Evolutionary conservation across 2,329 filamentous ascomycete genomes (phyloP), one percentile per base, ranked within the genome.

Genomic region (Calonectria pseudoreteaudii): DNA sequence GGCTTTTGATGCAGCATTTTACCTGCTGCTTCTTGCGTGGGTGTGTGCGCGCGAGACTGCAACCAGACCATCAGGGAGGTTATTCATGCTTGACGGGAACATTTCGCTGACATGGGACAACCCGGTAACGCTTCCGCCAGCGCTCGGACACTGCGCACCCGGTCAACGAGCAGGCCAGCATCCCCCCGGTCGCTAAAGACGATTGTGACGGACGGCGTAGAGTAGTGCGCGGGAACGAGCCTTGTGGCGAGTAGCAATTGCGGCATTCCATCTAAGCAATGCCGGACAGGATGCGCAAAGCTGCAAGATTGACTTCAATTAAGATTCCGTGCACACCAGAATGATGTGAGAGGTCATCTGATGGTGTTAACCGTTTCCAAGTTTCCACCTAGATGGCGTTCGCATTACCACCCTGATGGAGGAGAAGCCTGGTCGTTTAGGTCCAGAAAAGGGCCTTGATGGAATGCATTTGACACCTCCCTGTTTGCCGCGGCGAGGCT

Each of bases 101-200:
- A 31, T 62, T 60, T 60, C 36, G 30, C 64, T 49, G 68, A 50
- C 74, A 73, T 73, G 70, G 67, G 36, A 67, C 44, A 52, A 28
- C 72, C 62, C 44, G 53, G 72, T 38, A 53, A 50, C 28, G 44
- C 66, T 56, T 75, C 70, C 58, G 68, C 74, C 58, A 71, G 67
- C 74, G 77, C 75, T 74, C 50, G 72, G 76, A 76, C 74, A 50
- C 69, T 69, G n/a, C 69, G 75, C 30, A 41, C 62, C 73, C 64
- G 65, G 41, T 64, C 38, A 30, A 70, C 36, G 14, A 52, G 26
- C 66, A 65, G 49, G 31, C 69, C 36, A 38, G 66, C 70, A 70
- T 60, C 49, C 67, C 70, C 70, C 67, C 50, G 66, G 72, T 66
- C 50, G 64, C 38, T 49, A 23, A 65, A 71, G 64, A 64, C n/a